Evolutionary conservation across 306 rosid genomes (phyloP).

Genomic region (Echinosophora koreensis): DNA sequence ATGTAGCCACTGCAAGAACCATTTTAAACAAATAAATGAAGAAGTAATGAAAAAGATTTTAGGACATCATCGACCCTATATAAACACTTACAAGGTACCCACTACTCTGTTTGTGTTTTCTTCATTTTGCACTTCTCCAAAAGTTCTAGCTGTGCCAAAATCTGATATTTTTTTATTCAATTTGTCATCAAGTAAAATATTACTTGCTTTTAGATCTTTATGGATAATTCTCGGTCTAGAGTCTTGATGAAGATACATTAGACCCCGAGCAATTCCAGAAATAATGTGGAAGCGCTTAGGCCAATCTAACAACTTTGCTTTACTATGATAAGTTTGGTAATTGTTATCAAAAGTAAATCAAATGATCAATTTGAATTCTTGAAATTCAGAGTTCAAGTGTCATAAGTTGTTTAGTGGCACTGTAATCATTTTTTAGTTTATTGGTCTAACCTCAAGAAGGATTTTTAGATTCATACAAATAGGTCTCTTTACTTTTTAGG

Average conservation of each 20-base stretch:
- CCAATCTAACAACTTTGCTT: neutral
- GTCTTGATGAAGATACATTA: conserved; percentile 56
- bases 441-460: too few relatives aligned
- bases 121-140: conserved; percentile 15
- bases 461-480: conserved; percentile 24
- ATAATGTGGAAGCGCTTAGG: conserved; percentile 49
- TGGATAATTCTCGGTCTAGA: conserved; percentile 53
- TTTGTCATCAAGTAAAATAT: conserved; percentile 48
- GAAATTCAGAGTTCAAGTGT: neutral
- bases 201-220: conserved; percentile 56
- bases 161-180: conserved; percentile 56
- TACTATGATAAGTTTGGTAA: neutral
- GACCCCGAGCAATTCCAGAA: conserved; percentile 48
- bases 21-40: neutral
- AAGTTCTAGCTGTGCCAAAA: conserved; percentile 46
- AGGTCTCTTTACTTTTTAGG: too few relatives aligned
- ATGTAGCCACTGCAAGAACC: conserved; percentile 49
- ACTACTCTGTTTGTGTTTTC: conserved; percentile 57
- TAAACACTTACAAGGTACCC: conserved; percentile 49
- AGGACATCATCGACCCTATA: too few relatives aligned
- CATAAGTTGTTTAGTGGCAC: neutral
- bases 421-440: too few relatives aligned
- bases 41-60: too few relatives aligned
- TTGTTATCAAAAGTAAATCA: too few relatives aligned
- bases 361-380: too few relatives aligned